Evolutionary conservation across 78 protist species (phyloP).

Genomic region (Tieghemostelium lacteum): DNA sequence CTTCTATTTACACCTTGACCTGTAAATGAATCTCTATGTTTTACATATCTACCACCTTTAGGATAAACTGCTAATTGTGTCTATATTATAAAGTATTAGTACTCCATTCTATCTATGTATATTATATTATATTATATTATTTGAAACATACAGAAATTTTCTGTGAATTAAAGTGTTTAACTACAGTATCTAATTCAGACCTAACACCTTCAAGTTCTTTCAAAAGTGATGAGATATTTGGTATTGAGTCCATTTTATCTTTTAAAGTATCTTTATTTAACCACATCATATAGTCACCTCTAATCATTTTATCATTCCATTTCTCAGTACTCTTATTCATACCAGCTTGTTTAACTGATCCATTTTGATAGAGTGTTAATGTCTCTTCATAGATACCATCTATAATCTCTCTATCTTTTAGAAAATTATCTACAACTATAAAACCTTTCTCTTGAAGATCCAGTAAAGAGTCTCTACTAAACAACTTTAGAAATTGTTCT

Average conservation of each 20-base stretch:
- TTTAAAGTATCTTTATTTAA: constrained; percentile 46
- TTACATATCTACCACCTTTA: constrained; percentile 58
- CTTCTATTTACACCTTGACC: constrained; percentile 17
- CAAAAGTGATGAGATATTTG: constrained; percentile 15
- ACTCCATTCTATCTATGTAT: not conserved
- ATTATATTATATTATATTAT: not conserved
- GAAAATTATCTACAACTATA: constrained; percentile 32
- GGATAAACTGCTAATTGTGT: constrained; percentile 63
- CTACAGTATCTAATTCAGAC: constrained; percentile 5
- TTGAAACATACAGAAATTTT: constrained; percentile 1
- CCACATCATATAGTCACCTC: constrained; percentile 61
- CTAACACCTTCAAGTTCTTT: constrained; percentile 9
- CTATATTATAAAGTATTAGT: not conserved
- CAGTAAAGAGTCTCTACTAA: not conserved
- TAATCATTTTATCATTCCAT: constrained; percentile 52
- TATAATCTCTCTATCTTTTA: not conserved
- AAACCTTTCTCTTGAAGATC: constrained; percentile 30
- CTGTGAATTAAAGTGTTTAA: not conserved
- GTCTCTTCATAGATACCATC: constrained; percentile 1
- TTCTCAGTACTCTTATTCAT: constrained; percentile 52
- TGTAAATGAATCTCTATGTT: constrained; percentile 62
- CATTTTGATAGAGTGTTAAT: constrained; percentile 1
- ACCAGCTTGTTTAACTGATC: constrained; percentile 1
- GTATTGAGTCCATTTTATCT: not conserved
- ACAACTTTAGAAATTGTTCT: not conserved